Evolutionary conservation across 768 basidiomycete genomes (phyloP).

Genomic region (Amanita pallidorosea): DNA sequence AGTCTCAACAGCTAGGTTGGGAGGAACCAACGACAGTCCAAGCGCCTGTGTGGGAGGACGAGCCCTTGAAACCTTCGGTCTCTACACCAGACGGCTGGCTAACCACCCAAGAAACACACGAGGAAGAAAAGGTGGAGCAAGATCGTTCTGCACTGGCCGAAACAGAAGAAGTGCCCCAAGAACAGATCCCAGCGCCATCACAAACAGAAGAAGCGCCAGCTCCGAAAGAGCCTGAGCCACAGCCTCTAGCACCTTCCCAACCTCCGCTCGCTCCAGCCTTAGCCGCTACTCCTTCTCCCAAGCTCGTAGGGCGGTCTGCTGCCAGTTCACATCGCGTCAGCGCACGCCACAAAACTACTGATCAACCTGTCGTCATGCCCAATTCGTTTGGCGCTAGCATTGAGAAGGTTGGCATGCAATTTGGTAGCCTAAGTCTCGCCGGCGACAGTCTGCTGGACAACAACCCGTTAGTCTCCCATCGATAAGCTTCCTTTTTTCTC

Average conservation of each 20-base stretch:
- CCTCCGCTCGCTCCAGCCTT: conserved; percentile 22
- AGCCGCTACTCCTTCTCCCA: conserved; percentile 35
- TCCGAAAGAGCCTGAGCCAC: conserved; percentile 14
- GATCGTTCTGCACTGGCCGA: conserved; percentile 9
- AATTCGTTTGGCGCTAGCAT: conserved; percentile 49
- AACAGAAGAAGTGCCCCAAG: conserved; percentile 1
- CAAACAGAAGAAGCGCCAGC: neutral
- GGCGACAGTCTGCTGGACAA: conserved; percentile 52
- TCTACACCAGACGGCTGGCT: conserved; percentile 24
- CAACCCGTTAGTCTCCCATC: conserved; percentile 32
- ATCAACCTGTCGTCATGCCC: conserved; percentile 78
- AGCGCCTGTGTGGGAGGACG: conserved; percentile 64
- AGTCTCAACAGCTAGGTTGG: conserved; percentile 34
- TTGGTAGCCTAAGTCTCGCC: conserved; percentile 72
- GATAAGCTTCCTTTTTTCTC: neutral
- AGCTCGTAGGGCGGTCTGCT: conserved; percentile 43
- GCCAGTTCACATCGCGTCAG: conserved; percentile 42
- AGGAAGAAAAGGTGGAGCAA: conserved; percentile 11
- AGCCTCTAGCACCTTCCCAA: conserved; percentile 17
- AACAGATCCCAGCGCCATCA: neutral
- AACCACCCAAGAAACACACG: conserved; percentile 14
- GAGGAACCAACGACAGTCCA: conserved; percentile 69
- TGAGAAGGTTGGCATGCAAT: conserved; percentile 85
- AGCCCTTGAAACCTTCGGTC: conserved; percentile 30
- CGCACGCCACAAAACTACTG: conserved; percentile 59